Percentiles rank a stretch among this genome's conserved stretches.
These are phyloP conservation scores for Syncephalastrum racemosum DNA, from an alignment of 371 early-diverging fungal species.

Conservation along the genomic window DNA sequence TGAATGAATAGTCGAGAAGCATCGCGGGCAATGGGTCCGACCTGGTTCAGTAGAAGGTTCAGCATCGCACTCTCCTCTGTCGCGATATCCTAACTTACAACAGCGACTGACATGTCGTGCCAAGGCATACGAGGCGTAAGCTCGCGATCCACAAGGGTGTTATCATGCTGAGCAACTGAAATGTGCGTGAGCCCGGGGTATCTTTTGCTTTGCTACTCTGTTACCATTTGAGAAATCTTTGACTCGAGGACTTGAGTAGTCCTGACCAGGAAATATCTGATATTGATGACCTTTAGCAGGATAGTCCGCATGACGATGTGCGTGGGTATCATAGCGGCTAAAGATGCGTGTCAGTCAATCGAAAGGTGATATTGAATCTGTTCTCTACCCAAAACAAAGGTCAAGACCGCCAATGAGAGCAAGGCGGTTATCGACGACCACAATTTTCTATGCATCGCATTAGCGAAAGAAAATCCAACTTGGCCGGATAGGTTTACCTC, in stretches of 20 bases:
- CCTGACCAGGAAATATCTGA: constrained; percentile 79
- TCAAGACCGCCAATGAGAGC: constrained; percentile 84
- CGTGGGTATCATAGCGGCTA: constrained; percentile 84
- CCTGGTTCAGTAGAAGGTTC: constrained; percentile 16
- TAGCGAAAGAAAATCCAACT: background rate
- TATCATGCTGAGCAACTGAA: constrained; percentile 51
- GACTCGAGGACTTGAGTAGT: constrained; percentile 90
- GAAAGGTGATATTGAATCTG: too few relatives aligned
- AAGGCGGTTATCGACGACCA: constrained; percentile 68
- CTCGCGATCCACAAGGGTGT: constrained; percentile 56
- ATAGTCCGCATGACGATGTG: constrained; percentile 77
- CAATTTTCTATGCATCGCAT: constrained; percentile 58
- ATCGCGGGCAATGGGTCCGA: constrained; percentile 80
- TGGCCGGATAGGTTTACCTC: constrained; percentile 4
- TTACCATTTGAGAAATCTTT: constrained; percentile 85
- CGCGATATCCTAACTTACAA: constrained; percentile 32
- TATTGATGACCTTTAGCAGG: constrained; percentile 42
- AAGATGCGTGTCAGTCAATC: constrained; percentile 36
- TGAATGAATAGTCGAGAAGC: constrained; percentile 91
- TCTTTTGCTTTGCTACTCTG: constrained; percentile 35
- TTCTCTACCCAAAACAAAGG: constrained; percentile 66
- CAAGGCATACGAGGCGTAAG: constrained; percentile 90
- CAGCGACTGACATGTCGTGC: constrained; percentile 85
- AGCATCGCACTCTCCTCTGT: constrained; percentile 2
- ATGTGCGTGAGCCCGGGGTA: background rate